These are phyloP conservation scores for Atkinsonella texensis DNA, from an alignment of 2,329 filamentous ascomycete species.

Conservation along the genomic window DNA sequence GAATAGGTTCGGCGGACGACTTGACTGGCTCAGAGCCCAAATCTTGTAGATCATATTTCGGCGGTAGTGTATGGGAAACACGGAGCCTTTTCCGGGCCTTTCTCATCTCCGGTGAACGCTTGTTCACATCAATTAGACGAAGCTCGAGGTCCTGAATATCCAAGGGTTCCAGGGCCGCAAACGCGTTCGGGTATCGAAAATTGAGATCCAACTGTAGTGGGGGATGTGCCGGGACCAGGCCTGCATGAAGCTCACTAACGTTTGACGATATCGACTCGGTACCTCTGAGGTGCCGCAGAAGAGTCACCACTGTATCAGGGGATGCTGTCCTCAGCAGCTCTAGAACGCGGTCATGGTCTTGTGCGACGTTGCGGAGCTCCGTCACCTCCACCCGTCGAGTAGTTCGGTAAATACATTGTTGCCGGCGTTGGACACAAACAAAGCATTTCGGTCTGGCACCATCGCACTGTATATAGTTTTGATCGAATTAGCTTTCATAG, in stretches of 20 bases:
- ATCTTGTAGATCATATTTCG: neutral
- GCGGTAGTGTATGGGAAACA: neutral
- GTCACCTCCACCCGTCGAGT: neutral
- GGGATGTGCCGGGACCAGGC: neutral
- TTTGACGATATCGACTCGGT: neutral
- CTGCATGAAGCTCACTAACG: neutral
- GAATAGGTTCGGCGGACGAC: neutral
- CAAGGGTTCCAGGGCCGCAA: neutral
- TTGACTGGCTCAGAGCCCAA: neutral
- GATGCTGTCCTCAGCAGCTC: neutral
- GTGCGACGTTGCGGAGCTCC: neutral
- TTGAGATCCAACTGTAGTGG: neutral
- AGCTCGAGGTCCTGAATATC: neutral
- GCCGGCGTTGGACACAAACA: neutral
- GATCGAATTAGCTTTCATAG: neutral
- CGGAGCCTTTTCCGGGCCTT: neutral
- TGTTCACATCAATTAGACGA: neutral
- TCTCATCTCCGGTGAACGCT: neutral
- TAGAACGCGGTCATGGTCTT: neutral
- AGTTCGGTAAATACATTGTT: slow-evolving; percentile 1
- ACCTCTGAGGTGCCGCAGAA: neutral
- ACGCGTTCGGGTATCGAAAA: neutral
- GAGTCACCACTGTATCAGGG: neutral
- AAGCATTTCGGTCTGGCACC: neutral
- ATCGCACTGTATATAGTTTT: neutral